Evolutionary conservation across 306 rosid species (phyloP).

Genomic region (Quercus variabilis): DNA sequence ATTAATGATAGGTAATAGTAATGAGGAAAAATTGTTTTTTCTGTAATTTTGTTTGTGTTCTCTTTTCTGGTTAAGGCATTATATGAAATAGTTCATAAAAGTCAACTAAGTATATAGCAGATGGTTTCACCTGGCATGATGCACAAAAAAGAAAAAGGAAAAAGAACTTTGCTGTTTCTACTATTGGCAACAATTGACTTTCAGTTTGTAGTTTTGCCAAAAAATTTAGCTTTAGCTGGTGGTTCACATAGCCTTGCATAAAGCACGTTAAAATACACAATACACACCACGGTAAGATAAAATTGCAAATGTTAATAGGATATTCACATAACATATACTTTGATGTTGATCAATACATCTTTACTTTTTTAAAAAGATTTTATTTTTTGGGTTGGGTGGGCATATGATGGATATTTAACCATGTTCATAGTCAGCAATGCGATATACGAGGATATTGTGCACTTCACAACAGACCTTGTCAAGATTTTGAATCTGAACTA

Average conservation of each 20-base stretch:
- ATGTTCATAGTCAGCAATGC: neutral
- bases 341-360: neutral
- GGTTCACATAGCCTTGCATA: neutral
- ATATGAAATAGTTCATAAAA: neutral
- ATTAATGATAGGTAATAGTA: neutral
- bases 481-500: neutral
- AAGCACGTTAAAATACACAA: neutral
- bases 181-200: neutral
- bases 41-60: neutral
- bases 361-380: neutral
- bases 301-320: neutral
- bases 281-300: neutral
- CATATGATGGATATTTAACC: neutral
- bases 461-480: neutral
- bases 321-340: neutral
- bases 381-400: neutral
- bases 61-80: neutral
- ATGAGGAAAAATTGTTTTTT: neutral
- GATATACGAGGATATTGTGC: neutral
- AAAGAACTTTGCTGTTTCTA: neutral
- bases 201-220: neutral
- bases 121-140: neutral
- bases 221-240: neutral
- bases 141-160: neutral
- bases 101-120: neutral